phyloP scores from a whole-genome alignment of 129 eudicot genomes.

The Escallonia rubra region DNA sequence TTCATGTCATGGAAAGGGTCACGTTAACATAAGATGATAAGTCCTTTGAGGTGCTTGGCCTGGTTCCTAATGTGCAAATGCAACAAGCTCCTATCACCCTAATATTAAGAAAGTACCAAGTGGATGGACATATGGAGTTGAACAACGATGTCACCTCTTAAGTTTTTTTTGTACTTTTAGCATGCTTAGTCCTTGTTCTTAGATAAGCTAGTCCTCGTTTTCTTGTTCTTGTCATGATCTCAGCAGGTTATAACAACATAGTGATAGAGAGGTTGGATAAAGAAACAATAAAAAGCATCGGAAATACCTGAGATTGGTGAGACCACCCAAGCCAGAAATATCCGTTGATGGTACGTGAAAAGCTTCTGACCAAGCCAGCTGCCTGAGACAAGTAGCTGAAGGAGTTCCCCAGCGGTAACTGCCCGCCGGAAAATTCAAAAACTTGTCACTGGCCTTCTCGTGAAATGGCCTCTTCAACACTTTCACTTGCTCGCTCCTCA shows the following conservation, averaged over 20 bases:
- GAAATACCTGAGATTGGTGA: slow-evolving; percentile 49
- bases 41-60: no score
- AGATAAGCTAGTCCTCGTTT: not conserved
- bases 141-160: not conserved
- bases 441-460: slow-evolving; percentile 30
- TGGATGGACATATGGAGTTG: not conserved
- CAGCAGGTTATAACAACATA: not conserved
- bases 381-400: slow-evolving; percentile 44
- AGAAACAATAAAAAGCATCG: not conserved
- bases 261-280: not conserved
- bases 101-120: not conserved
- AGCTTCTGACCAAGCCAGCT: slow-evolving; percentile 84
- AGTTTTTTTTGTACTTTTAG: not conserved
- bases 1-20: no score
- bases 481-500: slow-evolving; percentile 62
- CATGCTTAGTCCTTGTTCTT: not conserved
- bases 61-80: no score
- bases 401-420: slow-evolving; percentile 86
- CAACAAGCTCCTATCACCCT: no score
- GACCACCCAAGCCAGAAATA: slow-evolving; percentile 29
- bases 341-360: slow-evolving; percentile 65
- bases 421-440: slow-evolving; percentile 42
- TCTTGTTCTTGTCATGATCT: not conserved
- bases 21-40: no score
- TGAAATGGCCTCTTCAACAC: slow-evolving; percentile 49